Conservation (phyloP, 768 basidiomycete species). For the Ephemerocybe angulata region DNA sequence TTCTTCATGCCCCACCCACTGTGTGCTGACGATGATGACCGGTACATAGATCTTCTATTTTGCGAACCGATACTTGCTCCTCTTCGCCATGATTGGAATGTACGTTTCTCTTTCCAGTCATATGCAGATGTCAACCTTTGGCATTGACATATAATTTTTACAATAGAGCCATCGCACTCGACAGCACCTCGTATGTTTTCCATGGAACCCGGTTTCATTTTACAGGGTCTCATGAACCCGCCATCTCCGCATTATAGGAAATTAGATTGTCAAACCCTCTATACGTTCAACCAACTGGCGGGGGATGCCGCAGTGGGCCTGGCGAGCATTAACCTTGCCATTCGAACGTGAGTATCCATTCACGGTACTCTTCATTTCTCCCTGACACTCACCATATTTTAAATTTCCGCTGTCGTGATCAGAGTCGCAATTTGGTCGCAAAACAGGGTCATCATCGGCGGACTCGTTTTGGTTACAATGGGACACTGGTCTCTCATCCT, state of each 20-base stretch:
- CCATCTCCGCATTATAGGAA: conserved; percentile 25
- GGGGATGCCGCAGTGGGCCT: conserved; percentile 50
- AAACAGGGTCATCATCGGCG: conserved; percentile 46
- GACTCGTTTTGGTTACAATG: conserved; percentile 52
- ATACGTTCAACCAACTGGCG: conserved; percentile 57
- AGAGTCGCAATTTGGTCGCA: conserved; percentile 65
- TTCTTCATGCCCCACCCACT: not conserved
- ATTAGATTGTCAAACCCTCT: conserved; percentile 60
- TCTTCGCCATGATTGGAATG: conserved; percentile 70
- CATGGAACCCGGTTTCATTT: not conserved
- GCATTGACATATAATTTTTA: not conserved
- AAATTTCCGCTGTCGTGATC: not conserved
- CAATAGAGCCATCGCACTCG: conserved; percentile 47
- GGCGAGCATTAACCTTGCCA: conserved; percentile 58
- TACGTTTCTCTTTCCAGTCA: conserved; percentile 32
- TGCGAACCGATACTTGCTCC: conserved; percentile 57
- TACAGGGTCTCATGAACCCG: not conserved
- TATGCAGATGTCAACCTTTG: not conserved
- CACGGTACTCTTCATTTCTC: not conserved
- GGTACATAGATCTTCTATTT: conserved; percentile 58
- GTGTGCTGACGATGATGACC: not conserved
- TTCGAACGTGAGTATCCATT: conserved; percentile 45
- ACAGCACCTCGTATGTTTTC: conserved; percentile 38
- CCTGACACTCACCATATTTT: not conserved
- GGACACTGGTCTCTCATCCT: conserved; percentile 72